Evolutionary conservation across 352 stramenopile genomes (phyloP).

Genomic region (Saprolegnia diclina): DNA sequence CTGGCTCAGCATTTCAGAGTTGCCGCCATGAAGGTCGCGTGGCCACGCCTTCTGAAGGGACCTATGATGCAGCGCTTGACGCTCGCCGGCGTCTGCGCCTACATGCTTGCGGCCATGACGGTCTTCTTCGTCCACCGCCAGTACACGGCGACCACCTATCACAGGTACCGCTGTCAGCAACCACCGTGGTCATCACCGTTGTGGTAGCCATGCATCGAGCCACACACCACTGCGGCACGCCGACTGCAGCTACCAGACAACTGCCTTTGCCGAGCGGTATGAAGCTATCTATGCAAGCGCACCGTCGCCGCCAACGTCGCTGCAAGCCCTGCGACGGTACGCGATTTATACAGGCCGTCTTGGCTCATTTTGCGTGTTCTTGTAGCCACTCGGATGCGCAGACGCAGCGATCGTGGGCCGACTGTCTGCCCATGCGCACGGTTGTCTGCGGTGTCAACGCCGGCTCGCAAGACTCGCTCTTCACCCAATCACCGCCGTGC

Average conservation of each 20-base stretch:
- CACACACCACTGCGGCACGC: background rate
- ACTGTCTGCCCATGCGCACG: background rate
- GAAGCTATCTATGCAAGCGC: background rate
- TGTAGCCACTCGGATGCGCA: background rate
- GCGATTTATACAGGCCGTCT: too few species aligned
- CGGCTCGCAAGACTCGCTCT: background rate
- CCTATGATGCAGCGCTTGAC: too few species aligned
- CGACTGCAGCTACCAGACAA: background rate
- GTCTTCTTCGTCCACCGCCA: too few species aligned
- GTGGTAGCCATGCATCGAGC: too few species aligned
- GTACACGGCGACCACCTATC: too few species aligned
- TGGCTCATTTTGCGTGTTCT: background rate
- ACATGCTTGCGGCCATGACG: too few species aligned
- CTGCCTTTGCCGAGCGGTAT: background rate
- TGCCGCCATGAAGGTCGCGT: too few species aligned
- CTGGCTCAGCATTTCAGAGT: too few species aligned
- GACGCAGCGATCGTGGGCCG: background rate
- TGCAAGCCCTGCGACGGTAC: background rate
- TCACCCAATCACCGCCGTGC: background rate
- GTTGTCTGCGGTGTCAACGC: background rate
- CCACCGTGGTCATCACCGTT: too few species aligned
- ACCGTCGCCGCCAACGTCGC: background rate
- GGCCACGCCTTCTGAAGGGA: too few species aligned
- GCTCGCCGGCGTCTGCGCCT: too few species aligned
- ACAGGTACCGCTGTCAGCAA: too few species aligned